These are phyloP conservation scores for Auriculariales sp. DNA, from an alignment of 768 basidiomycete genomes.

Conservation along the genomic window DNA sequence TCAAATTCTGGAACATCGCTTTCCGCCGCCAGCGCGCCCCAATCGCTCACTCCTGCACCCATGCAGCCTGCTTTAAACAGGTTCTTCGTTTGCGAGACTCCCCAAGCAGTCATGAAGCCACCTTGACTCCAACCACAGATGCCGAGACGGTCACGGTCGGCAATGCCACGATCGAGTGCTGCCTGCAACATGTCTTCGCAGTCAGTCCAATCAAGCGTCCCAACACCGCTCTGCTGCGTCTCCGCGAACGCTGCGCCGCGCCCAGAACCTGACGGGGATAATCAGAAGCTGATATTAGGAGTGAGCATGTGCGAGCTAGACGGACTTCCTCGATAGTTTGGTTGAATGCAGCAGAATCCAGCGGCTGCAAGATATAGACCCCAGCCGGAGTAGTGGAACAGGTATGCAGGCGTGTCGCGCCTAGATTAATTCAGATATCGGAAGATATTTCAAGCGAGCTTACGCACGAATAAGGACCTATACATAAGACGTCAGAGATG, in stretches of 20 bases:
- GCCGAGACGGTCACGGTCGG: conserved; percentile 4
- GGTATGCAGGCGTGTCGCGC: conserved; percentile 4
- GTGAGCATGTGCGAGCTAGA: neutral
- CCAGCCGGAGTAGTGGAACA: neutral
- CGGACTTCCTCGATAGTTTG: conserved; percentile 9
- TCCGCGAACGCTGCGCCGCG: conserved; percentile 6
- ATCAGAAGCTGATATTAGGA: neutral
- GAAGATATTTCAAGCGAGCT: too few species aligned
- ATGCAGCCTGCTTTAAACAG: conserved; percentile 6
- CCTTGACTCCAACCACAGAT: conserved; percentile 9
- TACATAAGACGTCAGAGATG: too few species aligned
- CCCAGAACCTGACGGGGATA: conserved; percentile 2
- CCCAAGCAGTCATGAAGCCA: conserved; percentile 8
- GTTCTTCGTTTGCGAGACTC: conserved; percentile 7
- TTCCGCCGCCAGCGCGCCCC: conserved; percentile 5
- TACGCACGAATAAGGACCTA: too few species aligned
- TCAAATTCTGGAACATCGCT: conserved; percentile 5
- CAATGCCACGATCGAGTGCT: conserved; percentile 6
- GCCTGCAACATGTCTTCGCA: conserved; percentile 7
- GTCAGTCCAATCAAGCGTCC: conserved; percentile 9
- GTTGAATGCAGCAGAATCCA: conserved; percentile 5
- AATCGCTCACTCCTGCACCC: conserved; percentile 6
- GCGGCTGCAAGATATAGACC: neutral
- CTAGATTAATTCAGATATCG: conserved; percentile 2
- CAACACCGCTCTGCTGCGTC: conserved; percentile 4